Evolutionary conservation across 75 land plant species (phyloP).

Genomic region (Cryptomeria japonica): DNA sequence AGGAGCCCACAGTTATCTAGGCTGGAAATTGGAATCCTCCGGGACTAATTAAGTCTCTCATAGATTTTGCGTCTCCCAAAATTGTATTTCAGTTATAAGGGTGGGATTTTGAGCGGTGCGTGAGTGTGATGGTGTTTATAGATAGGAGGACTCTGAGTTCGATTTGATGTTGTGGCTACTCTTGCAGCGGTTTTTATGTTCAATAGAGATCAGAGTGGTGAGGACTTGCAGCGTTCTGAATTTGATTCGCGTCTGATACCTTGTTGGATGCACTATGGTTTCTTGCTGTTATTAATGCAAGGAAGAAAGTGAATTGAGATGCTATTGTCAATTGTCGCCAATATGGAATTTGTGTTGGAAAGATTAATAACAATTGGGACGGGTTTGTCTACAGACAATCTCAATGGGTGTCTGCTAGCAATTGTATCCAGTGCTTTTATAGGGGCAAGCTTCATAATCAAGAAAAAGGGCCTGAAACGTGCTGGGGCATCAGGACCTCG

Average conservation of each 20-base stretch:
- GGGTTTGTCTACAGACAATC: slow-evolving; percentile 35
- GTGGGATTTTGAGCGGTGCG: too few relatives aligned
- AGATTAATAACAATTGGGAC: background rate
- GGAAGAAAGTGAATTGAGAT: background rate
- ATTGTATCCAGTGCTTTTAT: slow-evolving; percentile 75
- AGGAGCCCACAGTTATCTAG: too few relatives aligned
- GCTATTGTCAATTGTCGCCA: background rate
- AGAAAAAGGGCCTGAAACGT: slow-evolving; percentile 82
- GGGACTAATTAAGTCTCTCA: too few relatives aligned
- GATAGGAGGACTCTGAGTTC: background rate
- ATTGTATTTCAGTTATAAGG: too few relatives aligned
- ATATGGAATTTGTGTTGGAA: background rate
- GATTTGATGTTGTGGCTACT: background rate
- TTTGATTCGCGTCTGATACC: background rate
- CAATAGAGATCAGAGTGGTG: background rate
- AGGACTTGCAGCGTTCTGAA: background rate
- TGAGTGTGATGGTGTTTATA: too few relatives aligned
- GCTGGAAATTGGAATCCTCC: too few relatives aligned
- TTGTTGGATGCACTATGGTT: background rate
- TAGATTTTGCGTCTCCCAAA: too few relatives aligned
- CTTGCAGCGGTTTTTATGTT: background rate
- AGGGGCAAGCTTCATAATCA: slow-evolving; percentile 83
- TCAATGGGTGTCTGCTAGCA: slow-evolving; percentile 64
- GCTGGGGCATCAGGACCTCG: slow-evolving; percentile 74
- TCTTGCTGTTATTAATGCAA: background rate